A percentile compares a stretch with the other conserved stretches of the same genome.
Evolutionary conservation across 345 rosid genomes (phyloP).

Genomic region (Gossypium rotundifolium): DNA sequence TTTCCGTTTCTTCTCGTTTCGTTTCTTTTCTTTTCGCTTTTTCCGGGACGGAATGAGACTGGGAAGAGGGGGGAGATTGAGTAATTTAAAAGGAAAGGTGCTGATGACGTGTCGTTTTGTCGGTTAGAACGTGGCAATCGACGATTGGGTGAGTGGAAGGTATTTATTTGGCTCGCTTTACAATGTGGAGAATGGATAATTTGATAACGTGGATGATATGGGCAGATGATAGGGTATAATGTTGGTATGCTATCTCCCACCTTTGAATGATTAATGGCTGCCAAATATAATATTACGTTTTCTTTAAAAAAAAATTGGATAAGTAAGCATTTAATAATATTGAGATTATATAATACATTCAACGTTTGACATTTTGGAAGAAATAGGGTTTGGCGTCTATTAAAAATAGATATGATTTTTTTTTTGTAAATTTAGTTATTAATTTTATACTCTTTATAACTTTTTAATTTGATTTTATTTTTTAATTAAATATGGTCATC

Average conservation of each 20-base stretch:
- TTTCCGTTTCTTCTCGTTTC: too few species aligned
- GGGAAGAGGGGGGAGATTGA: not conserved
- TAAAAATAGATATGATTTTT: too few species aligned
- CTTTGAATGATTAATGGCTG: not conserved
- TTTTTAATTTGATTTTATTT: too few species aligned
- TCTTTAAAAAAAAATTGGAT: too few species aligned
- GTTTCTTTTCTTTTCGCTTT: too few species aligned
- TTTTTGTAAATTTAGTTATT: too few species aligned
- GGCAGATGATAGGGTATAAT: not conserved
- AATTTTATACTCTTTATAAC: too few species aligned
- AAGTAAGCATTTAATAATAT: too few species aligned
- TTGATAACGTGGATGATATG: not conserved
- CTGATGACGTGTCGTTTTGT: constrained; percentile 15
- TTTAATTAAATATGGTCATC: rapidly evolving
- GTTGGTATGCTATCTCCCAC: not conserved
- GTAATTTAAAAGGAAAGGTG: not conserved
- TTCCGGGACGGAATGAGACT: not conserved
- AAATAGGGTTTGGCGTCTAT: too few species aligned
- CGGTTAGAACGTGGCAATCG: constrained; percentile 16
- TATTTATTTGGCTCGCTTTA: constrained; percentile 39
- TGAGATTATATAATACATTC: too few species aligned
- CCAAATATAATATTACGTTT: not conserved
- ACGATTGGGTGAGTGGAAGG: constrained; percentile 26
- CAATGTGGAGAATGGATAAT: constrained; percentile 15
- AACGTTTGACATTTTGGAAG: too few species aligned